Evolutionary conservation across 306 rosid species (phyloP).

Genomic region (Lathyrus sativus): DNA sequence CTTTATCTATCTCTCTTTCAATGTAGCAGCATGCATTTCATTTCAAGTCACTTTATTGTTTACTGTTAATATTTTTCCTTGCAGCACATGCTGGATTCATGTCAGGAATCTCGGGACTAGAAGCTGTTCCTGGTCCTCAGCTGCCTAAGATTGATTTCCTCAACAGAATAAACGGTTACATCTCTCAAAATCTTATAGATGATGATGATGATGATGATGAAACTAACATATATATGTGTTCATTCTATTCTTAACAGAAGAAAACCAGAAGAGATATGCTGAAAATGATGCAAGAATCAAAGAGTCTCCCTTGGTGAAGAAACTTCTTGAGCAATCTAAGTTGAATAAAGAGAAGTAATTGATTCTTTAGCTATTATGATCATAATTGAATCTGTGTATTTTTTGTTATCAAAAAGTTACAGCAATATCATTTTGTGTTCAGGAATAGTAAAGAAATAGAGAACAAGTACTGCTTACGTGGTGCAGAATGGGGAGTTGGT

Average conservation of each 20-base stretch:
- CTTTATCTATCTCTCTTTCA: not conserved
- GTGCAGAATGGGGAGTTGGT: slow-evolving; percentile 98
- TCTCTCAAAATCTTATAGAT: slow-evolving; percentile 1
- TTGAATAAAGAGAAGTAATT: slow-evolving; percentile 86
- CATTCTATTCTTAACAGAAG: slow-evolving; percentile 57
- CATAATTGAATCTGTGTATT: not conserved
- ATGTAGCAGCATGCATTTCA: not conserved
- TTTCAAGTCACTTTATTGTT: not conserved
- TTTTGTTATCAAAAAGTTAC: slow-evolving; percentile 3
- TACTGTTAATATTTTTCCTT: slow-evolving; percentile 7
- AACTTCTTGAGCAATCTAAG: slow-evolving; percentile 76
- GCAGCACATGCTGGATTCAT: slow-evolving; percentile 87
- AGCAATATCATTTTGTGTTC: slow-evolving; percentile 6
- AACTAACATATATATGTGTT: slow-evolving; percentile 25
- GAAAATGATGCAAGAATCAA: slow-evolving; percentile 78
- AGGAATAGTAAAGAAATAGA: slow-evolving; percentile 67
- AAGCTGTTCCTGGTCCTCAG: slow-evolving; percentile 87
- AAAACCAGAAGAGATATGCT: slow-evolving; percentile 84
- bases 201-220: slow-evolving; percentile 14
- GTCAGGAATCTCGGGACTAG: slow-evolving; percentile 84
- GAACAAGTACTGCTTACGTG: slow-evolving; percentile 88
- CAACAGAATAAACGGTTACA: slow-evolving; percentile 63
- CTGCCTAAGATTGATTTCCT: slow-evolving; percentile 85
- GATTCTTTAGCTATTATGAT: slow-evolving; percentile 23
- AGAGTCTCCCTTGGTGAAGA: slow-evolving; percentile 68